A percentile compares a stretch with the other conserved stretches of the same genome.
Conservation (phyloP, 225 moss, liverwort and hornwort genomes). For the Bryum argenteum region DNA sequence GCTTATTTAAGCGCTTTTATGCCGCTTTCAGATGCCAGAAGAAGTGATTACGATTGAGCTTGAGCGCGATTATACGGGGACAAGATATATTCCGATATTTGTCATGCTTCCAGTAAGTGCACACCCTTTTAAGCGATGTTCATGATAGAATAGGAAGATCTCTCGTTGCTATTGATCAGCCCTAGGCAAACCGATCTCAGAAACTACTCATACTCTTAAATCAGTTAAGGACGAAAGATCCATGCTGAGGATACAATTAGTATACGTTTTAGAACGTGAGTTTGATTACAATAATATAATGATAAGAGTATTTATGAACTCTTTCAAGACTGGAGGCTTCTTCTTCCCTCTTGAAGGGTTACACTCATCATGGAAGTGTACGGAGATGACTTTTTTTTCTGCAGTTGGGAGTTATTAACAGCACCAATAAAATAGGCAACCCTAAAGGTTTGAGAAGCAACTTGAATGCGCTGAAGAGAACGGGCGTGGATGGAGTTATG, state of each 20-base stretch:
- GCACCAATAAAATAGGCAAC: conserved; percentile 58
- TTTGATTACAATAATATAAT: too few relatives aligned
- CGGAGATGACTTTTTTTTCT: conserved; percentile 17
- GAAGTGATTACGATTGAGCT: conserved; percentile 32
- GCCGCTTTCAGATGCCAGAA: conserved; percentile 38
- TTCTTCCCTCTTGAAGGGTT: too few relatives aligned
- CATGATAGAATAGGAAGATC: background rate
- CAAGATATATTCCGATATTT: conserved; percentile 46
- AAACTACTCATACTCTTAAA: background rate
- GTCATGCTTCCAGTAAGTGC: conserved; percentile 62
- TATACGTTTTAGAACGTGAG: too few relatives aligned
- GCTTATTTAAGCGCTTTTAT: conserved; percentile 7
- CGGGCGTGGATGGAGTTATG: conserved; percentile 77
- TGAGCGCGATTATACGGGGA: conserved; percentile 45
- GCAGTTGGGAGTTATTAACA: conserved; percentile 71
- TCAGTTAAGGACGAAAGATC: too few relatives aligned
- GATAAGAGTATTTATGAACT: too few relatives aligned
- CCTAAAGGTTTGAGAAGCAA: conserved; percentile 55
- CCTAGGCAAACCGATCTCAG: conserved; percentile 1
- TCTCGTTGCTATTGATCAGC: conserved; percentile 4
- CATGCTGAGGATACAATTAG: too few relatives aligned
- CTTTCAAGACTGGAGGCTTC: too few relatives aligned
- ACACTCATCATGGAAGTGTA: background rate
- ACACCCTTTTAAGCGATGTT: conserved; percentile 16
- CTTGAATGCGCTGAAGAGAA: conserved; percentile 57